phyloP scores from a whole-genome alignment of 176 grass and related monocot species.

The Eragrostis nindensis region DNA sequence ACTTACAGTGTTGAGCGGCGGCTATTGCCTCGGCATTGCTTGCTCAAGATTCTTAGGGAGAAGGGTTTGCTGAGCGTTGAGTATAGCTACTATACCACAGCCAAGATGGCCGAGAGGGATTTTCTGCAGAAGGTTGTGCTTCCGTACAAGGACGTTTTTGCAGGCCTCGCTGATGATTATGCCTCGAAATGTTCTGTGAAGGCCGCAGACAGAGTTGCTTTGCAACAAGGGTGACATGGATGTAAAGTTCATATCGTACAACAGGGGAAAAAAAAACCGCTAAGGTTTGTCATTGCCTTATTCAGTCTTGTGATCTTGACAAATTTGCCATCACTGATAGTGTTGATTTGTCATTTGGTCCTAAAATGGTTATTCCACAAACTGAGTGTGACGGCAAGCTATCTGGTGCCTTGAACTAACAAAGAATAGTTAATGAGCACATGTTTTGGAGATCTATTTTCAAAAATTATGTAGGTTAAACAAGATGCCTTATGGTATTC shows the following conservation, averaged over 20 bases:
- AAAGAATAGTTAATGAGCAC: neutral
- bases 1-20: slow-evolving; percentile 48
- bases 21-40: slow-evolving; percentile 39
- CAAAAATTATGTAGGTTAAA: neutral
- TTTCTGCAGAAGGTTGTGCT: slow-evolving; percentile 47
- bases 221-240: neutral
- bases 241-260: neutral
- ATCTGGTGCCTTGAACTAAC: neutral
- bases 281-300: neutral
- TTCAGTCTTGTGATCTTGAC: neutral
- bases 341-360: neutral
- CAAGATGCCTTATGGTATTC: neutral
- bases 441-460: neutral
- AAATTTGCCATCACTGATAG: neutral
- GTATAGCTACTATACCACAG: slow-evolving; percentile 21
- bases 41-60: slow-evolving; percentile 37
- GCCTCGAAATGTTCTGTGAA: slow-evolving; percentile 4
- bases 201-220: neutral
- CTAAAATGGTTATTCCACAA: neutral
- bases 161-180: slow-evolving; percentile 7
- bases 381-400: neutral
- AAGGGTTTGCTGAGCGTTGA: slow-evolving; percentile 19
- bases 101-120: slow-evolving; percentile 20
- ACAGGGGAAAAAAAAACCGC: too few species aligned
- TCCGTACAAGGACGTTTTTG: slow-evolving; percentile 26